Conservation (phyloP, 768 basidiomycete species). For the Lactarius akahatsu region DNA sequence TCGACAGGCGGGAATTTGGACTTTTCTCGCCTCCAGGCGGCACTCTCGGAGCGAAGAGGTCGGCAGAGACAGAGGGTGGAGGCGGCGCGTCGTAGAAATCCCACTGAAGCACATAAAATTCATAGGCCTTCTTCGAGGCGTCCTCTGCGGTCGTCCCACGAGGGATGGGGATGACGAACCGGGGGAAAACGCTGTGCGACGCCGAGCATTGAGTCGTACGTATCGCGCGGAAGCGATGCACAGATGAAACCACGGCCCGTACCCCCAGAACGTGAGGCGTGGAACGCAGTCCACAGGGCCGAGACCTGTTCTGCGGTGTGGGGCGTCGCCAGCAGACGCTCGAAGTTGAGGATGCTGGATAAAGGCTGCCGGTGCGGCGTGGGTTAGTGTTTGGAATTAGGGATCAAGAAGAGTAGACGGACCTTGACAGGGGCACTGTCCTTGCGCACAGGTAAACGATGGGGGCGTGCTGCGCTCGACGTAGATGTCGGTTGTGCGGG, state of each 20-base stretch:
- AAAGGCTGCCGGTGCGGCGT: slow-evolving; percentile 57
- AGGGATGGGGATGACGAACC: slow-evolving; percentile 82
- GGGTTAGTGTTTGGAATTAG: slow-evolving; percentile 3
- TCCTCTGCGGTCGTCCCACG: slow-evolving; percentile 42
- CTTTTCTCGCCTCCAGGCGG: slow-evolving; percentile 31
- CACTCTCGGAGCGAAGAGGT: slow-evolving; percentile 44
- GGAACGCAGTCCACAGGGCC: slow-evolving; percentile 87
- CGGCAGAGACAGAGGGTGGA: slow-evolving; percentile 46
- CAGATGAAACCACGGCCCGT: slow-evolving; percentile 85
- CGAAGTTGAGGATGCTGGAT: slow-evolving; percentile 74
- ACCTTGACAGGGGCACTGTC: slow-evolving; percentile 72
- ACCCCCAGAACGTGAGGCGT: slow-evolving; percentile 73
- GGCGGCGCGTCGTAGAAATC: slow-evolving; percentile 73
- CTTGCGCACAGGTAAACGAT: slow-evolving; percentile 40
- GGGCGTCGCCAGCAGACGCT: slow-evolving; percentile 60
- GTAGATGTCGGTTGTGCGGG: slow-evolving; percentile 22
- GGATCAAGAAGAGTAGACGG: slow-evolving; percentile 28
- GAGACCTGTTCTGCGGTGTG: slow-evolving; percentile 75
- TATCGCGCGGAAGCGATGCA: slow-evolving; percentile 70
- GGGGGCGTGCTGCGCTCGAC: slow-evolving; percentile 19
- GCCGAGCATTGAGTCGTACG: slow-evolving; percentile 68
- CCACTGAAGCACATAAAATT: slow-evolving; percentile 91
- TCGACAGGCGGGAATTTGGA: slow-evolving; percentile 57
- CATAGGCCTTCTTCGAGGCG: slow-evolving; percentile 49
- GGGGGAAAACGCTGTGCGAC: slow-evolving; percentile 68